A percentile compares a stretch with the other conserved stretches of the same genome.
phyloP scores from a whole-genome alignment of 1,284 basidiomycete species.

The Dichomitus squalens region DNA sequence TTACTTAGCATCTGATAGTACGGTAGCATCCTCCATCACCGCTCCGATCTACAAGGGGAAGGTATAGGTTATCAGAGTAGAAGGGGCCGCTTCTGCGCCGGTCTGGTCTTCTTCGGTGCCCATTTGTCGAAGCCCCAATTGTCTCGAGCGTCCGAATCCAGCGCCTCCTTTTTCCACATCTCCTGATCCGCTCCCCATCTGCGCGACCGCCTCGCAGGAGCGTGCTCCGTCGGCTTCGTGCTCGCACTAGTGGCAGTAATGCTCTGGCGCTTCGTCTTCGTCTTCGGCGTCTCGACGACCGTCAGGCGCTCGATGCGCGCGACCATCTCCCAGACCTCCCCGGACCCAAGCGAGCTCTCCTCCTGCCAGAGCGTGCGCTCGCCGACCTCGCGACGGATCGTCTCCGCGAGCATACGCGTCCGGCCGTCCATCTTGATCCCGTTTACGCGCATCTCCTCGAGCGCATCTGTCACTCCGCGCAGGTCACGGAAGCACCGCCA shows the following conservation, averaged over 20 bases:
- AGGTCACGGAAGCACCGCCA: slow-evolving; percentile 86
- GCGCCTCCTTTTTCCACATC: slow-evolving; percentile 28
- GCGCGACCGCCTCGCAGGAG: not conserved
- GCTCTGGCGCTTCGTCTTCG: not conserved
- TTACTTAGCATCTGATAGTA: too few relatives aligned
- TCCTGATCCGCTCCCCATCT: slow-evolving; percentile 24
- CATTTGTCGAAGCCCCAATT: slow-evolving; percentile 27
- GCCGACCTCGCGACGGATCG: slow-evolving; percentile 66
- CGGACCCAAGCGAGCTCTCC: slow-evolving; percentile 43
- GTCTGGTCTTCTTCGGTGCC: slow-evolving; percentile 5
- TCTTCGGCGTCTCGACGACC: slow-evolving; percentile 7
- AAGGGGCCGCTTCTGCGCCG: not conserved
- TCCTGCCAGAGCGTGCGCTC: slow-evolving; percentile 53
- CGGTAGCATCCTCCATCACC: too few relatives aligned
- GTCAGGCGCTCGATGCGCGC: slow-evolving; percentile 41
- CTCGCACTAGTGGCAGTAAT: not conserved
- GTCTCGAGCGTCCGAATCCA: slow-evolving; percentile 18
- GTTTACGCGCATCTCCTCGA: slow-evolving; percentile 83
- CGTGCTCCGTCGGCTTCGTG: not conserved
- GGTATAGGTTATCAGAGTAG: not conserved
- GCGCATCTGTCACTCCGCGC: slow-evolving; percentile 65
- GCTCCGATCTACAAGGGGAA: not conserved
- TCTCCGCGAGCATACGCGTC: slow-evolving; percentile 65
- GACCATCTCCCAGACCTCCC: slow-evolving; percentile 45
- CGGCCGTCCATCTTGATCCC: slow-evolving; percentile 66